Base-by-base conservation (phyloP, 108 stramenopile genomes). In the Skeletonema menzelii region DNA sequence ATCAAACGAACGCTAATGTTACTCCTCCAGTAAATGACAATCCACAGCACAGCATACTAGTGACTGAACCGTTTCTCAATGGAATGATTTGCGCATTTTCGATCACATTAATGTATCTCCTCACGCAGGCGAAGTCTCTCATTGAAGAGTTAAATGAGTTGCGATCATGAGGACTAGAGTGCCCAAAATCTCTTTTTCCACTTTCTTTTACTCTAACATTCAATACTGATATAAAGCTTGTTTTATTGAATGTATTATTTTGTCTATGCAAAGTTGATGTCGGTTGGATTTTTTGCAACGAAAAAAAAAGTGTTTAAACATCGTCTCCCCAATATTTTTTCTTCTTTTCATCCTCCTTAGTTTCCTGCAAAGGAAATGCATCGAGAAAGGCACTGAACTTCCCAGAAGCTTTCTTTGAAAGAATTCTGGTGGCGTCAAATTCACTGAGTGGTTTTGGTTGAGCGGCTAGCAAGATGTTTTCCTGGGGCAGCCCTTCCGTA, bases 251-350 rank as follows among this genome's bases (percentile, higher is more conserved):
- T 53, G 22, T 22, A 24, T 53, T 53, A 53, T 20, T 53, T 20
- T 20, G 49, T 53, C 15, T 22, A 53, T 53, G 19, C 40, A 42
- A 42, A 15, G 40, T n/a, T 42, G 15, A 42, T n/a, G 15, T 3
- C 40, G 11, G 14, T 3, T 42, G 15, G 15, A 11, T 7, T 53
- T 24, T 24, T 53, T 53, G 49, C 19, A 22, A 53, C 4, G 22
- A 53, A 22, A 22, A 22, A 7, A 53, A 4, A 2, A 20, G 4
- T 47, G 46, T 19, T 22, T 53, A 38, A 19, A 35, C 32, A 63
- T 63, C 79, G 40, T 82, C 81, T 28, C 81, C 77, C 81, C 81
- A 82, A 67, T 77, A 82, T 30, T 78, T 77, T 8, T 58, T 59
- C 57, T 77, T 72, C 56, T 73, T 77, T 53, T 63, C 47, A 38